Evolutionary conservation across 306 rosid genomes (phyloP).

Genomic region (Dalbergia oliveri): DNA sequence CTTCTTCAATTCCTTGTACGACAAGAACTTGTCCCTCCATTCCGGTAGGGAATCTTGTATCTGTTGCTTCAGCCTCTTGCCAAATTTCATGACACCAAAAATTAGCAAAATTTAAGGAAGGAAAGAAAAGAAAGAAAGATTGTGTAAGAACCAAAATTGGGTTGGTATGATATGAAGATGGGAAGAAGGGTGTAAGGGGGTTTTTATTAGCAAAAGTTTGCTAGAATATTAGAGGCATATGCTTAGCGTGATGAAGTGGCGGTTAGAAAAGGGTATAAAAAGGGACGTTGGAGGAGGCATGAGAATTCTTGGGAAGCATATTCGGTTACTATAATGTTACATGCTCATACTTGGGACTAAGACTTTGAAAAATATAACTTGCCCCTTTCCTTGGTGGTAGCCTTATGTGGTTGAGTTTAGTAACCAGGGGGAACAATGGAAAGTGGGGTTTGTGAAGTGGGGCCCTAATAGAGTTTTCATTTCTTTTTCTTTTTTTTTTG

Average conservation of each 20-base stretch:
- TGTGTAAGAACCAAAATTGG: constrained; percentile 2
- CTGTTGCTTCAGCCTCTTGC: constrained; percentile 84
- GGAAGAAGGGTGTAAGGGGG: constrained; percentile 14
- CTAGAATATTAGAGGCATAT: constrained; percentile 82
- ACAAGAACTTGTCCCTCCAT: constrained; percentile 83
- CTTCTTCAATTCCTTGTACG: constrained; percentile 89
- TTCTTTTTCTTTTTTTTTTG: not conserved
- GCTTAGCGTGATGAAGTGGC: constrained; percentile 80
- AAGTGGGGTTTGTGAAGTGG: not conserved
- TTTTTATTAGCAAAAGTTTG: constrained; percentile 49
- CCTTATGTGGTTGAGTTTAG: constrained; percentile 33
- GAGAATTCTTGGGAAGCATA: constrained; percentile 66
- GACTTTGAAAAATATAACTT: constrained; percentile 33
- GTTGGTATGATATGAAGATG: constrained; percentile 12
- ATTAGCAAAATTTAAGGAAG: not conserved
- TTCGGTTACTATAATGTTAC: constrained; percentile 63
- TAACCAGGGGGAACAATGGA: constrained; percentile 31
- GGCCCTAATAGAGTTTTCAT: not conserved
- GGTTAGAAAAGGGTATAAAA: constrained; percentile 56
- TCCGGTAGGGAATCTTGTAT: constrained; percentile 72
- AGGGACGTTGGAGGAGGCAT: constrained; percentile 55
- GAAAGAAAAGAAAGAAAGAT: not conserved
- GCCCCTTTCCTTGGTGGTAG: constrained; percentile 9
- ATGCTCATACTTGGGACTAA: constrained; percentile 47
- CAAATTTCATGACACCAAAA: constrained; percentile 69